These are phyloP conservation scores for Rhododendron griersonianum DNA, from an alignment of 148 eudicot species.

Conservation along the genomic window DNA sequence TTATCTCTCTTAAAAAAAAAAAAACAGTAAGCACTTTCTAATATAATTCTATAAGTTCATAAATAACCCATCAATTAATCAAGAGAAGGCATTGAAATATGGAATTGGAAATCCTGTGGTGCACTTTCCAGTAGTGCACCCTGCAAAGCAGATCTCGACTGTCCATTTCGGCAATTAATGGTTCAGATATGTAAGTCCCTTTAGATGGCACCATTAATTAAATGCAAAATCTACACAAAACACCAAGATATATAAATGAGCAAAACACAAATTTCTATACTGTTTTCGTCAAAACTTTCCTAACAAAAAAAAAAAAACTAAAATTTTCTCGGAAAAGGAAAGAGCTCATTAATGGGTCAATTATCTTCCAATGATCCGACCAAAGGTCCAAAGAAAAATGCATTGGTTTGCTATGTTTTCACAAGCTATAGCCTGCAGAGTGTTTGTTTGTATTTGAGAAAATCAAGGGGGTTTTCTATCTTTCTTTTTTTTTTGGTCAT, in stretches of 20 bases:
- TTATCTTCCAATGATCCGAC: neutral
- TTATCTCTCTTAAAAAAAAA: neutral
- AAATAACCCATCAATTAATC: too few species aligned
- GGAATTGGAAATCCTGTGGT: too few species aligned
- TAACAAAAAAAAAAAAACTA: neutral
- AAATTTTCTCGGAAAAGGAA: neutral
- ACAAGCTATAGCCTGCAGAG: constrained; percentile 30
- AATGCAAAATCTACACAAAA: neutral
- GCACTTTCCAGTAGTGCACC: too few species aligned
- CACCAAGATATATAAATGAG: neutral
- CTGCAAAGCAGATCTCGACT: too few species aligned
- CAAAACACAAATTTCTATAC: constrained; percentile 7
- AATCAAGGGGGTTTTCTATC: too few species aligned
- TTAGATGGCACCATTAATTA: neutral
- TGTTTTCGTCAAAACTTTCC: neutral
- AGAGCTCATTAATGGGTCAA: constrained; percentile 1
- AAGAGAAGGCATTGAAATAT: too few species aligned
- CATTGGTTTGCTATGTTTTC: constrained; percentile 1
- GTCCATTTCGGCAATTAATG: too few species aligned
- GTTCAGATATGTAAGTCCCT: neutral
- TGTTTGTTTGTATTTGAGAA: constrained; percentile 6
- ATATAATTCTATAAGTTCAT: too few species aligned
- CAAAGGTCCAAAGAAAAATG: neutral
- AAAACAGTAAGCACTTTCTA: too few species aligned
- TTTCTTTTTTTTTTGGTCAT: too few species aligned